Conservation (phyloP, 73 alveolate genomes). For the Blepharisma japonicum region DNA sequence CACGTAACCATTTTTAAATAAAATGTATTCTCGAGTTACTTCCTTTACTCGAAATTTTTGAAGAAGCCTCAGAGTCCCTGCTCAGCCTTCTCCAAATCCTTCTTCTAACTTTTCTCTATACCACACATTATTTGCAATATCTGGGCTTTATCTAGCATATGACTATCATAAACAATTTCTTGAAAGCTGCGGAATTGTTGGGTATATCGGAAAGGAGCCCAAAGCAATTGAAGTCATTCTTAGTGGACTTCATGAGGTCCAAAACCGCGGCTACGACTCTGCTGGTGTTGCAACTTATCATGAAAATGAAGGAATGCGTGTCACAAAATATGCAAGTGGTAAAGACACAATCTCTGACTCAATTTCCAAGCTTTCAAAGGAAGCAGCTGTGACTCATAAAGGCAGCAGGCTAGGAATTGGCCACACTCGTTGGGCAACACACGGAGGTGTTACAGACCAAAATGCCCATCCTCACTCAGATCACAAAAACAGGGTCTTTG, state of each 20-base stretch:
- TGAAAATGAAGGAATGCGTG: constrained; percentile 51
- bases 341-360: constrained; percentile 72
- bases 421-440: constrained; percentile 91
- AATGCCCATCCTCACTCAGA: constrained; percentile 94
- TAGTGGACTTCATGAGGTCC: constrained; percentile 72
- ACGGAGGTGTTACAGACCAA: constrained; percentile 80
- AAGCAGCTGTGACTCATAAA: constrained; percentile 58
- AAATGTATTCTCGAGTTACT: no score
- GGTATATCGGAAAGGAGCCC: constrained; percentile 66
- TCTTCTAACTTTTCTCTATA: no score
- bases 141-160: not conserved
- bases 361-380: constrained; percentile 57
- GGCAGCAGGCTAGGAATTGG: constrained; percentile 73
- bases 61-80: no score
- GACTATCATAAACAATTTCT: not conserved
- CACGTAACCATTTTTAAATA: no score
- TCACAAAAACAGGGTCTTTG: constrained; percentile 55
- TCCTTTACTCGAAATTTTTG: no score
- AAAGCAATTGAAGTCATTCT: constrained; percentile 68
- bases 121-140: no score
- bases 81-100: no score
- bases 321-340: constrained; percentile 68
- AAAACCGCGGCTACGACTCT: constrained; percentile 88
- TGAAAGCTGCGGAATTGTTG: constrained; percentile 84
- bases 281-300: constrained; percentile 76